Evolutionary conservation across 2,329 filamentous ascomycete species (phyloP), one percentile per base, ranked within the genome.

Genomic region (Celoporthe dispersa): DNA sequence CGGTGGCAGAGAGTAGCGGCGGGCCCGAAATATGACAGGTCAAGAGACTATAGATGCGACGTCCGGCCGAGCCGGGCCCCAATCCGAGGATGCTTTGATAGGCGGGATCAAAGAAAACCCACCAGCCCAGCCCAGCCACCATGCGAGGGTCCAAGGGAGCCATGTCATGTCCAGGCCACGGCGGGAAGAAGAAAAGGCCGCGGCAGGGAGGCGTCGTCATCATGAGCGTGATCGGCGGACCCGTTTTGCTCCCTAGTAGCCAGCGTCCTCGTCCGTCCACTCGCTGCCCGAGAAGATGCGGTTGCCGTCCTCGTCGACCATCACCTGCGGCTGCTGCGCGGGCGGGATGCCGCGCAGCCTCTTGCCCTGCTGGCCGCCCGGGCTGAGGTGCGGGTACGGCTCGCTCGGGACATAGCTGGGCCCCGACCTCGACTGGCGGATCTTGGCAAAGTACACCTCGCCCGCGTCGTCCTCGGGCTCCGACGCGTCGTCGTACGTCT

Each of bases 401-500:
- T 68, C 70, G 37, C 64, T 67, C 31, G 63, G 39, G 28, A 70
- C 57, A 14, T 59, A 39, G 57, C 33, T 68, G 57, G 60, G 31
- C 28, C 65, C 57, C 2, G 57, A 25, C 48, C 89, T 87, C 7
- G 90, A 86, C 41, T 90, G 90, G 69, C 91, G 87, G 67, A 94
- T 83, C 80, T 93, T 94, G 73, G 92, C 91, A 77, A 93, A 93
- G 80, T 97, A 97, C 12, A 89, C 86, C 71, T 96, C 93, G 4
- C 90, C 90, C 0, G 87, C 88, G 16, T 68, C 55, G 78, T 97
- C 94, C 75, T 94, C 92, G 0, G 91, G 88, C 76, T 94, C 91
- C 72, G 91, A 94, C 74, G 87, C 89, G 78, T 97, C 93, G 75
- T 96, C 94, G 76, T 96, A 98, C 12, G 94, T 97, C 81, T 98